Evolutionary conservation across 1,284 basidiomycete genomes (phyloP).

Genomic region (Neolentinus lepideus): DNA sequence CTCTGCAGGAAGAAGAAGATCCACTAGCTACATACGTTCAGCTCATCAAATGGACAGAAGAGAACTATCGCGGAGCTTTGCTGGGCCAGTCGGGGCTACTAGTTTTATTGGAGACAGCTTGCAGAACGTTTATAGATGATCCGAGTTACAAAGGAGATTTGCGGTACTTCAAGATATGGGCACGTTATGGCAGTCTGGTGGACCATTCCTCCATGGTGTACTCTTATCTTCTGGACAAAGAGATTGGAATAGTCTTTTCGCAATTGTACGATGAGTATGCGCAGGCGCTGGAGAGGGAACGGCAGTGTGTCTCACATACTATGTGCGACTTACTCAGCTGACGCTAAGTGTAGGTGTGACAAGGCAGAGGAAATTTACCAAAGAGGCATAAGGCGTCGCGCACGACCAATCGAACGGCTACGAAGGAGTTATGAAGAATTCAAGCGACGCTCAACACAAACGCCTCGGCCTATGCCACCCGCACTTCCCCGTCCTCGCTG

Average conservation of each 20-base stretch:
- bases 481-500: conserved; percentile 13
- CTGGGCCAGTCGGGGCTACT: conserved; percentile 52
- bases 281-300: conserved; percentile 59
- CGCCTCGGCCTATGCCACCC: conserved; percentile 21
- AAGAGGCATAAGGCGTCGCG: conserved; percentile 55
- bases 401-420: neutral
- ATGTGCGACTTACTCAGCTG: neutral
- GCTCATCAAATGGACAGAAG: conserved; percentile 66
- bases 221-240: conserved; percentile 67
- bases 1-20: conserved; percentile 57
- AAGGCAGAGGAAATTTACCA: conserved; percentile 84
- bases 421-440: conserved; percentile 6
- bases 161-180: conserved; percentile 88
- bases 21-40: conserved; percentile 58
- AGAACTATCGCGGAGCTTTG: conserved; percentile 38
- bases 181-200: conserved; percentile 68
- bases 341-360: conserved; percentile 37
- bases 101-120: conserved; percentile 69
- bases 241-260: conserved; percentile 75
- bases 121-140: conserved; percentile 75
- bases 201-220: conserved; percentile 55
- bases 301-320: conserved; percentile 50
- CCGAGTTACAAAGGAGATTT: conserved; percentile 79
- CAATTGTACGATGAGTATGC: conserved; percentile 87
- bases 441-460: conserved; percentile 16